Percentiles rank a stretch among this genome's conserved stretches.
phyloP scores from a whole-genome alignment of 2,329 filamentous ascomycete genomes.

The Phialemonium atrogriseum region DNA sequence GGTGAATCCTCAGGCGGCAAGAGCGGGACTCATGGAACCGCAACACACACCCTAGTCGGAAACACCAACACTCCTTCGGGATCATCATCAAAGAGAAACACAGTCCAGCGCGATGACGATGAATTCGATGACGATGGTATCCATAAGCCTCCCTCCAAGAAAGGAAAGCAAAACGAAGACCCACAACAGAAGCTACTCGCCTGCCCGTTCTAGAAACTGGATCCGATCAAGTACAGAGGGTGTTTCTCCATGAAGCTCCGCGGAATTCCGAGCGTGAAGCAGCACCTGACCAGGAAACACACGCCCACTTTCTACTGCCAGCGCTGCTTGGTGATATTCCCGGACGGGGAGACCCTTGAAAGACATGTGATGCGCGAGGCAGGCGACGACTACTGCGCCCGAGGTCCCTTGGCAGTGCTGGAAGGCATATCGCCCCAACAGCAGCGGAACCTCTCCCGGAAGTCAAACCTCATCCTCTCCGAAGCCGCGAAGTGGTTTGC shows the following conservation, averaged over 20 bases:
- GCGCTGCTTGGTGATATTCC: slow-evolving; percentile 14
- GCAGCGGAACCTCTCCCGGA: slow-evolving; percentile 9
- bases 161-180: no score
- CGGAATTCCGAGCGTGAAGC: slow-evolving; percentile 20
- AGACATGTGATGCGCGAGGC: slow-evolving; percentile 11
- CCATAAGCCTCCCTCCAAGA: no score
- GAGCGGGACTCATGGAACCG: no score
- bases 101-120: no score
- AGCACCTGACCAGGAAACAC: slow-evolving; percentile 18
- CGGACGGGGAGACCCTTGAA: slow-evolving; percentile 12
- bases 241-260: slow-evolving; percentile 20
- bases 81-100: no score
- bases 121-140: not conserved
- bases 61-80: no score
- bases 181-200: slow-evolving; percentile 8
- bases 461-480: slow-evolving; percentile 10
- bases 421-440: slow-evolving; percentile 17
- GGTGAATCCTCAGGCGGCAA: no score
- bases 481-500: slow-evolving; percentile 20
- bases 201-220: slow-evolving; percentile 23
- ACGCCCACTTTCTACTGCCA: slow-evolving; percentile 18
- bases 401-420: slow-evolving; percentile 2
- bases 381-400: slow-evolving; percentile 8
- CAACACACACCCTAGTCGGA: no score
- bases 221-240: slow-evolving; percentile 14